Evolutionary conservation across 352 stramenopile species (phyloP).

Genomic region (Pythium monospermum): DNA sequence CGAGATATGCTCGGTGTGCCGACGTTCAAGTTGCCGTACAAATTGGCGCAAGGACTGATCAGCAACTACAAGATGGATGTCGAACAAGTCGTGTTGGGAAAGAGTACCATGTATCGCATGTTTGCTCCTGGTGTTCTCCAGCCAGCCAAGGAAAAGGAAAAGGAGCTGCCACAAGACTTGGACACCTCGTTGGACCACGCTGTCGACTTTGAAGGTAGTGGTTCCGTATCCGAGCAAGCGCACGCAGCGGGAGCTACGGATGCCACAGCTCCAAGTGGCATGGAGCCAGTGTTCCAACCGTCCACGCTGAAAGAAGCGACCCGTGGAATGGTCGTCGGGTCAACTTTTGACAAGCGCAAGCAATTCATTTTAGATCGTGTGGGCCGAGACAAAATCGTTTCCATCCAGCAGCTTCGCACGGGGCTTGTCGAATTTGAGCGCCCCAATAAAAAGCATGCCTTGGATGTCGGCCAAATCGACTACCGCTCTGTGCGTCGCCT

Average conservation of each 20-base stretch:
- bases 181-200: constrained; percentile 6
- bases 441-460: constrained; percentile 12
- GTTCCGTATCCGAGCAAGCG: background rate
- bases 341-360: constrained; percentile 44
- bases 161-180: background rate
- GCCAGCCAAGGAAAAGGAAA: too few species aligned
- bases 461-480: constrained; percentile 38
- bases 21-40: constrained; percentile 83
- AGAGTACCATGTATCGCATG: constrained; percentile 84
- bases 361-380: constrained; percentile 58
- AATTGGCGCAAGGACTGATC: constrained; percentile 71
- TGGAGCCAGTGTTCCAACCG: constrained; percentile 41
- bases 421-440: constrained; percentile 50
- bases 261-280: background rate
- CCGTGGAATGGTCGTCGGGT: constrained; percentile 43
- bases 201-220: background rate
- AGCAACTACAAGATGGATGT: constrained; percentile 76
- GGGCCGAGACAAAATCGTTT: constrained; percentile 56
- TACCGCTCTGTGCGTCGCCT: constrained; percentile 65
- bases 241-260: background rate
- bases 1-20: constrained; percentile 71
- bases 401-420: constrained; percentile 56
- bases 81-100: constrained; percentile 70
- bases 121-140: constrained; percentile 39
- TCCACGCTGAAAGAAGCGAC: constrained; percentile 54